phyloP scores from a whole-genome alignment of 305 asterid species.

The Striga hermonthica region DNA sequence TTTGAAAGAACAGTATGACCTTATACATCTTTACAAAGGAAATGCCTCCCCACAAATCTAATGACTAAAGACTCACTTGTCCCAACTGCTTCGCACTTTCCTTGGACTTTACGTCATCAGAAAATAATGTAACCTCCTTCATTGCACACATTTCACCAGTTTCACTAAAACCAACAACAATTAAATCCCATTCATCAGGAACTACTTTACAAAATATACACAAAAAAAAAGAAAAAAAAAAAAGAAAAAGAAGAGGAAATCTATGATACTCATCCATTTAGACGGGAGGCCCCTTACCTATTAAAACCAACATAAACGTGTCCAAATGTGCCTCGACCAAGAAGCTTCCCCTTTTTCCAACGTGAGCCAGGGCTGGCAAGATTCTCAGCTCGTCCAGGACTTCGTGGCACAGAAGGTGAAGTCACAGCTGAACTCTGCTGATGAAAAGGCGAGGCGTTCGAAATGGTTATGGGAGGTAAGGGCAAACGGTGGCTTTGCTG shows the following conservation, averaged over 20 bases:
- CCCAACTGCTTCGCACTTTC: constrained; percentile 98
- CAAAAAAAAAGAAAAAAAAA: background rate
- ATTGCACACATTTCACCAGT: constrained; percentile 99
- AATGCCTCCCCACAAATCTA: constrained; percentile 24
- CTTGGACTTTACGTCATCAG: constrained; percentile 96
- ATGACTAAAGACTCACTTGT: constrained; percentile 61
- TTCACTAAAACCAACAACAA: constrained; percentile 54
- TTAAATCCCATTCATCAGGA: constrained; percentile 29
- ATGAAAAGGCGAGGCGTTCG: constrained; percentile 68
- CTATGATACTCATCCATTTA: constrained; percentile 10
- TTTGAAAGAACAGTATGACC: constrained; percentile 6
- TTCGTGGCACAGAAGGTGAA: constrained; percentile 87
- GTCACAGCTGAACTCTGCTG: constrained; percentile 84
- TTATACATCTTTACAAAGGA: constrained; percentile 15
- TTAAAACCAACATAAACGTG: constrained; percentile 96
- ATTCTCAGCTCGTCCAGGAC: constrained; percentile 90
- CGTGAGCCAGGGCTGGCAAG: constrained; percentile 85
- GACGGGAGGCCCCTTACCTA: constrained; percentile 42
- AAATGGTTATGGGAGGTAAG: constrained; percentile 74
- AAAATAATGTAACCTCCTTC: constrained; percentile 96
- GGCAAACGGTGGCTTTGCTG: constrained; percentile 88
- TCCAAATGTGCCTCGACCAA: constrained; percentile 95
- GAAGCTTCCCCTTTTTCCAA: constrained; percentile 94
- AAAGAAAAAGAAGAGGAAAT: background rate
- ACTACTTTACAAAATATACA: constrained; percentile 11